Conservation (phyloP, 768 basidiomycete species). For the Russula olivacea region DNA sequence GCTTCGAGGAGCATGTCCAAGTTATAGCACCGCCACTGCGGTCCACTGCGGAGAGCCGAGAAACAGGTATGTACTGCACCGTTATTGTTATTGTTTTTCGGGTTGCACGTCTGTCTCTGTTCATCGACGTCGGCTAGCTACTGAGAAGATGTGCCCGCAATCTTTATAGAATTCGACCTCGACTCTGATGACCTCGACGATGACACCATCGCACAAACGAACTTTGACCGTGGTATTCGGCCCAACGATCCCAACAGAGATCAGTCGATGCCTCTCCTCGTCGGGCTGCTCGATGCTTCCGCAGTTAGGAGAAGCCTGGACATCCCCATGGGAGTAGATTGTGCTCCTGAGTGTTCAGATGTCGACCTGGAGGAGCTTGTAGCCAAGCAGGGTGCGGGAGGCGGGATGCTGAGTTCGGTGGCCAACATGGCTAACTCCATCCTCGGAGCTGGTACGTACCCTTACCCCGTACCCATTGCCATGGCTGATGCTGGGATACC, state of each 20-base stretch:
- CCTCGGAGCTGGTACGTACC: conserved; percentile 72
- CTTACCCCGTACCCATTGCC: conserved; percentile 13
- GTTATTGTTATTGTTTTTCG: not conserved
- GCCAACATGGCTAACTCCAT: conserved; percentile 97
- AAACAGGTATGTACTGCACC: conserved; percentile 55
- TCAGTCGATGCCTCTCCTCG: conserved; percentile 68
- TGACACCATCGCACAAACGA: conserved; percentile 30
- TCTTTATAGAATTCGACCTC: conserved; percentile 64
- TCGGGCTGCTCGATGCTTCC: conserved; percentile 68
- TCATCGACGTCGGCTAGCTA: not conserved
- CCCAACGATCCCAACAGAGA: conserved; percentile 39
- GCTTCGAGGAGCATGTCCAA: conserved; percentile 64
- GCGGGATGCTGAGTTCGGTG: conserved; percentile 71
- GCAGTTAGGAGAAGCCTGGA: conserved; percentile 52
- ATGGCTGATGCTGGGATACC: conserved; percentile 3
- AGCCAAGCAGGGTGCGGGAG: conserved; percentile 58
- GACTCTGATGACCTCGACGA: conserved; percentile 81
- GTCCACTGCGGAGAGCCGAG: conserved; percentile 71
- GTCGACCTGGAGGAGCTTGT: conserved; percentile 70
- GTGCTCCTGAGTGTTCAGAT: conserved; percentile 33
- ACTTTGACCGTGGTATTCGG: conserved; percentile 32
- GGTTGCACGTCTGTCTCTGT: not conserved
- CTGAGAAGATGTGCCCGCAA: conserved; percentile 18
- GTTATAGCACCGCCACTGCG: conserved; percentile 62
- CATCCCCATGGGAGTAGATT: conserved; percentile 38